Evolutionary conservation across 1,284 basidiomycete genomes (phyloP).

Genomic region (Ganoderma sinense): DNA sequence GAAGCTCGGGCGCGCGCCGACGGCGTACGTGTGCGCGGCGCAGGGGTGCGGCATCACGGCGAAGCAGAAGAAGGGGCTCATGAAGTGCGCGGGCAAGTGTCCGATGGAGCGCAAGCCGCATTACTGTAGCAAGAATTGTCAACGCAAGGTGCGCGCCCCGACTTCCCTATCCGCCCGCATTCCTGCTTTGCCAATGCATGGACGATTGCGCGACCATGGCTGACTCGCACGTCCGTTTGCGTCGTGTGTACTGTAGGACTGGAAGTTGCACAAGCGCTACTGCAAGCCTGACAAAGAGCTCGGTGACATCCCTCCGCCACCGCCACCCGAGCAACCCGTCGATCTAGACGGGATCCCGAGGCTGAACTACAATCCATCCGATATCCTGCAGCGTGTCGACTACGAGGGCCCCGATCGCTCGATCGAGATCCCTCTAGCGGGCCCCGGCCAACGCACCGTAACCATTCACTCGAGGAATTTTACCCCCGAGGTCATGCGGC

Average conservation of each 20-base stretch:
- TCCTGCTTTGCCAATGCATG: neutral
- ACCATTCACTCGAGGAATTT: slow-evolving; percentile 6
- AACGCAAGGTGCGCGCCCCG: slow-evolving; percentile 8
- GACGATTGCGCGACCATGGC: neutral
- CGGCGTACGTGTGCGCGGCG: slow-evolving; percentile 17
- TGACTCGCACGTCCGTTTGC: neutral
- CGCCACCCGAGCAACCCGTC: neutral
- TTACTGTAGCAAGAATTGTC: slow-evolving; percentile 17
- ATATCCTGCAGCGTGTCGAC: slow-evolving; percentile 1
- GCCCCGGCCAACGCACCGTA: neutral
- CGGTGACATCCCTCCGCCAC: neutral
- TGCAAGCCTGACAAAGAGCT: slow-evolving; percentile 16
- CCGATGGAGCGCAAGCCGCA: slow-evolving; percentile 12
- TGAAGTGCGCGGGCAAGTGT: slow-evolving; percentile 17
- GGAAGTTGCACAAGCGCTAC: slow-evolving; percentile 8
- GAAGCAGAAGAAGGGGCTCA: slow-evolving; percentile 11
- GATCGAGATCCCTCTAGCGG: slow-evolving; percentile 9
- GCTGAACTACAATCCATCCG: neutral
- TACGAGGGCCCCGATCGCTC: slow-evolving; percentile 12
- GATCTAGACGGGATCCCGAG: neutral
- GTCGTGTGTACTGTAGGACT: neutral
- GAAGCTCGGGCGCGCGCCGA: slow-evolving; percentile 13
- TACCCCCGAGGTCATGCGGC: slow-evolving; percentile 8
- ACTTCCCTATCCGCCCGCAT: too few species aligned
- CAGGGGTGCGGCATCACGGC: slow-evolving; percentile 18